A percentile compares a stretch with the other conserved stretches of the same genome.
Evolutionary conservation across 169 alveolate species (phyloP).

Genomic region (Cryptosporidium parvum): DNA sequence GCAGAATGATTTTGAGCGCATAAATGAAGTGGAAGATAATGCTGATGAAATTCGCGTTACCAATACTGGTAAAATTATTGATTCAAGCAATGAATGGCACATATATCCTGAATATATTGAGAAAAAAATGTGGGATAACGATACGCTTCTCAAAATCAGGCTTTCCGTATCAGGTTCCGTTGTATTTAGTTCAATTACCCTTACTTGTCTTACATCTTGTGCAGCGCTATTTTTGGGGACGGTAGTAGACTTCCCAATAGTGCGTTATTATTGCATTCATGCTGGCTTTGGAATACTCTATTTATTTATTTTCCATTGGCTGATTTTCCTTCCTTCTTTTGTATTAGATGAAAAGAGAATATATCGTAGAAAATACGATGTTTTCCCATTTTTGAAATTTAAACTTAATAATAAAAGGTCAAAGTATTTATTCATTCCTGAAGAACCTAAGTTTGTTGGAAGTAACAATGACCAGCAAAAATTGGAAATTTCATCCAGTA

Average conservation of each 20-base stretch:
- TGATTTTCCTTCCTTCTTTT: constrained; percentile 65
- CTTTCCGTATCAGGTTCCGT: constrained; percentile 69
- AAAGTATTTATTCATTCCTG: constrained; percentile 21
- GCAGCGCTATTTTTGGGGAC: constrained; percentile 72
- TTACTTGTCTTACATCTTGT: constrained; percentile 70
- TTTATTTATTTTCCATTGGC: constrained; percentile 65
- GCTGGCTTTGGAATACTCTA: constrained; percentile 72
- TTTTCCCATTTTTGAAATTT: constrained; percentile 40
- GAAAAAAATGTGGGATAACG: constrained; percentile 71
- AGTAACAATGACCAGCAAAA: neutral
- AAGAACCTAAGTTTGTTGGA: neutral
- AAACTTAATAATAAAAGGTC: constrained; percentile 16
- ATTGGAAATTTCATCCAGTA: constrained; percentile 4
- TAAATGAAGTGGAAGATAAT: neutral
- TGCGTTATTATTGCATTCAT: constrained; percentile 70
- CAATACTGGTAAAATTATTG: neutral
- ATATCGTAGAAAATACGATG: constrained; percentile 50
- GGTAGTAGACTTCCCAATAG: constrained; percentile 68
- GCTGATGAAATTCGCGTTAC: neutral
- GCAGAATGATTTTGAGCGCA: neutral
- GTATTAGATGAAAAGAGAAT: constrained; percentile 59
- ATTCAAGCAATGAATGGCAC: neutral
- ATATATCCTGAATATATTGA: neutral
- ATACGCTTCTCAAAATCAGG: constrained; percentile 56
- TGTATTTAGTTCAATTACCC: constrained; percentile 58